Conservation (phyloP, 202 grass and related monocot species). For the Elaeis oleifera region DNA sequence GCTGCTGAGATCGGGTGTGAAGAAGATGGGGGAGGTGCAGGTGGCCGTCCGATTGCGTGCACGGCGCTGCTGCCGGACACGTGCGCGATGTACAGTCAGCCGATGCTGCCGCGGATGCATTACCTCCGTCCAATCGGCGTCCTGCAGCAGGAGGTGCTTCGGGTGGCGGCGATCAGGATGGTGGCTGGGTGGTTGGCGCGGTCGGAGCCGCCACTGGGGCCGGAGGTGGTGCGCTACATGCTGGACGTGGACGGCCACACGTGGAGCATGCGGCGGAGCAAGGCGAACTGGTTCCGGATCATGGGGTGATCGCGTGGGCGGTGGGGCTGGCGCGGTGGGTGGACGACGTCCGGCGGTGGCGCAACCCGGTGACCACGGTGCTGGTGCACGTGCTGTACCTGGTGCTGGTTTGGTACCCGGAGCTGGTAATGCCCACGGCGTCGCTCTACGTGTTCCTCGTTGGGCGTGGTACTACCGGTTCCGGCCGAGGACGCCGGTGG, state of each 20-base stretch:
- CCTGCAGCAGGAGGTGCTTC: constrained; percentile 74
- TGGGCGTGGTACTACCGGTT: constrained; percentile 81
- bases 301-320: constrained; percentile 89
- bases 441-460: constrained; percentile 84
- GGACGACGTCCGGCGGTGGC: constrained; percentile 58
- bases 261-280: constrained; percentile 88
- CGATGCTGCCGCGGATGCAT: constrained; percentile 80
- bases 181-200: constrained; percentile 64
- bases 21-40: constrained; percentile 97
- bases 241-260: constrained; percentile 67
- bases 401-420: constrained; percentile 95
- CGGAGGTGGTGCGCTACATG: constrained; percentile 76
- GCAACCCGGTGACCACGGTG: constrained; percentile 56
- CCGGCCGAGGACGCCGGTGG: constrained; percentile 49
- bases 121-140: constrained; percentile 79
- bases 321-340: constrained; percentile 79
- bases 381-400: constrained; percentile 85
- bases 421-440: constrained; percentile 76
- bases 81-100: constrained; percentile 64
- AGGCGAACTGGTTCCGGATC: constrained; percentile 96
- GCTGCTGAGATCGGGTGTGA: constrained; percentile 67
- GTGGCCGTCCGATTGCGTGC: constrained; percentile 75
- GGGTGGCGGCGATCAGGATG: constrained; percentile 56
- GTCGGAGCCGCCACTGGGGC: constrained; percentile 76
- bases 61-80: constrained; percentile 63